Evolutionary conservation across 1,284 basidiomycete genomes (phyloP), one percentile per base, ranked within the genome.

Genomic region (Trichosporon inkin): DNA sequence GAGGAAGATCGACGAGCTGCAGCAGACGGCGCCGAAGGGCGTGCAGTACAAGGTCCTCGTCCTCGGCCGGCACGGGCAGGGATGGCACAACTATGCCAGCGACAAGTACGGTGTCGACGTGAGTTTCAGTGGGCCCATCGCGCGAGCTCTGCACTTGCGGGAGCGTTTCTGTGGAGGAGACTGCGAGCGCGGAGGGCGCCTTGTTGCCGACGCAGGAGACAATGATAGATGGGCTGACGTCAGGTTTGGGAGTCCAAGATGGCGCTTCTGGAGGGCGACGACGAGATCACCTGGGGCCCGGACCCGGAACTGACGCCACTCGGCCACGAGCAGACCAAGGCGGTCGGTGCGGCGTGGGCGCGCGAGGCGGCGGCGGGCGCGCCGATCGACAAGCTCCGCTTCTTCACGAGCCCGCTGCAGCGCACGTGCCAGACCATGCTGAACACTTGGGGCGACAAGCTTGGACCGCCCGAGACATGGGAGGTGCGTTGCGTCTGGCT

Each of bases 201-300:
- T 24, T 62, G 60, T 40, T 14, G n/a, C 16, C n/a, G n/a, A n/a
- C n/a, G n/a, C n/a, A n/a, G n/a, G 19, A 39, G 13, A 13, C 28
- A 32, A 32, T n/a, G 14, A 14, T 16, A 7, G n/a, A 41, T 16
- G 14, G 64, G 16, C 49, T 62, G 37, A 58, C 38, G 3, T 4
- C 62, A 80, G 79, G 62, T 63, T 56, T 81, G 80, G 80, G 76
- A 80, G 62, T 66, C 71, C 47, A 76, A 88, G 67, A 92, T 86
- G 86, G 83, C 88, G 0, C 85, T 83, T 67, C 71, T 87, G 19
- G 79, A 87, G 51, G 85, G 85, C 0, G 88, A 94, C 67, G 87
- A 81, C 11, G 82, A 87, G 57, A 78, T 91, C 10, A 81, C 79
- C 1, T 92, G 90, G 90, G 90, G 89, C 35, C 89, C 91, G 14